Percentiles rank a stretch among this genome's conserved stretches.
Evolutionary conservation across 306 rosid species (phyloP).

Genomic region (Hippophae tibetana): DNA sequence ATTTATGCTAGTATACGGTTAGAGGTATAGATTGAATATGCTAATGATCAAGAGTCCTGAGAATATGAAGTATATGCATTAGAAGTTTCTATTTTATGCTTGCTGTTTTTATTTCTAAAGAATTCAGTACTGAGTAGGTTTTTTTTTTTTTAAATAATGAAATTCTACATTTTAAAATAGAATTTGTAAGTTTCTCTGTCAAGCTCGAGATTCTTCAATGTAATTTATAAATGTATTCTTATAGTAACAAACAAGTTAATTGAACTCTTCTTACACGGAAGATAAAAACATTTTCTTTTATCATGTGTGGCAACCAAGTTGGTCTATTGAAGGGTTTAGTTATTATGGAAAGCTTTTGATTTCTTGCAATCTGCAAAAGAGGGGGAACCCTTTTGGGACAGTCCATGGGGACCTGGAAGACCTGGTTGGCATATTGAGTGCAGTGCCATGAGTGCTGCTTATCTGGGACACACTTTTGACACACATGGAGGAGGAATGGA

Average conservation of each 20-base stretch:
- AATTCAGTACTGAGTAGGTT: no score
- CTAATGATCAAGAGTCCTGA: no score
- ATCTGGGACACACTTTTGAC: constrained; percentile 84
- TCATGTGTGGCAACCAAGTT: background rate
- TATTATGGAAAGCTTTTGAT: constrained; percentile 11
- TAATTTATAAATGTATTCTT: no score
- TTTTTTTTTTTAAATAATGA: no score
- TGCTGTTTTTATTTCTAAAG: no score
- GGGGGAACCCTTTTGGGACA: constrained; percentile 96
- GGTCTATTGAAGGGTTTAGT: background rate
- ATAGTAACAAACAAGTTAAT: no score
- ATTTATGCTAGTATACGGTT: no score
- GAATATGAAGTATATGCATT: no score
- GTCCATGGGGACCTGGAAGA: constrained; percentile 98
- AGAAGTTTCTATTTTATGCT: no score
- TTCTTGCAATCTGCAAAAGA: constrained; percentile 71
- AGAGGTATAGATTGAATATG: no score
- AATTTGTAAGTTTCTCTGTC: background rate
- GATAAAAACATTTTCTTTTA: background rate
- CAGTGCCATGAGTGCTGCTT: constrained; percentile 94
- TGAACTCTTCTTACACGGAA: no score
- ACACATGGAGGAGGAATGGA: constrained; percentile 96
- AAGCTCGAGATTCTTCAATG: no score
- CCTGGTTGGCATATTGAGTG: constrained; percentile 99
- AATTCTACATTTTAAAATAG: background rate